Evolutionary conservation across 192 early-diverging fungal species (phyloP).

Genomic region (Coemansia biformis): DNA sequence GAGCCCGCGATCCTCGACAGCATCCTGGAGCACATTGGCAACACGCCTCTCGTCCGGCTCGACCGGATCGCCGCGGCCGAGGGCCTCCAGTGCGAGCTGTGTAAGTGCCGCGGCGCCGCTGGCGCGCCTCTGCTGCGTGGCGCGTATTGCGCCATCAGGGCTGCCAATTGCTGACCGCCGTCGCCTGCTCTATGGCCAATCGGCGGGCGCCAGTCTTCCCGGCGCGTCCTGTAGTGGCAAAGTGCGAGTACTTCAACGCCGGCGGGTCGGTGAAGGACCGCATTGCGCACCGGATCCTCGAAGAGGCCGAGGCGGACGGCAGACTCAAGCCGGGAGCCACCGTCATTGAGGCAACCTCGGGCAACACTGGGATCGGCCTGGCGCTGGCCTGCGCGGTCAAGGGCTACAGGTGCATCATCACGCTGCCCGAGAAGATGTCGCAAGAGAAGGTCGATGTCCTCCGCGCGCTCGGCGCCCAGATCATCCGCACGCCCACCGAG

Average conservation of each 20-base stretch:
- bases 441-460: slow-evolving; percentile 99
- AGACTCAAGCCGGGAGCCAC: slow-evolving; percentile 87
- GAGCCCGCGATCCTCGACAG: slow-evolving; percentile 77
- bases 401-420: slow-evolving; percentile 97
- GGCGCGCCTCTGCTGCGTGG: no score
- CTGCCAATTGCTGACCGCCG: not conserved
- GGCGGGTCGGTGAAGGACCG: slow-evolving; percentile 99
- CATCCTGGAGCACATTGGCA: slow-evolving; percentile 93
- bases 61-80: slow-evolving; percentile 80
- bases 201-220: slow-evolving; percentile 3
- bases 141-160: slow-evolving; percentile 4
- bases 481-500: slow-evolving; percentile 97
- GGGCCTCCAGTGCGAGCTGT: slow-evolving; percentile 92
- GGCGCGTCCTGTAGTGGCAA: slow-evolving; percentile 56
- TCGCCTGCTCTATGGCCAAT: not conserved
- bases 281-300: slow-evolving; percentile 94
- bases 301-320: slow-evolving; percentile 89
- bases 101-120: slow-evolving; percentile 11
- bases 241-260: slow-evolving; percentile 99
- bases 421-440: slow-evolving; percentile 99
- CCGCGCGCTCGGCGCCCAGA: slow-evolving; percentile 95
- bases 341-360: slow-evolving; percentile 98
- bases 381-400: slow-evolving; percentile 97
- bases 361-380: slow-evolving; percentile 99
- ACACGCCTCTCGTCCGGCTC: slow-evolving; percentile 90